Evolutionary conservation across 768 basidiomycete species (phyloP), one percentile per base, ranked within the genome.

Genomic region (Leccinum incarnatum): DNA sequence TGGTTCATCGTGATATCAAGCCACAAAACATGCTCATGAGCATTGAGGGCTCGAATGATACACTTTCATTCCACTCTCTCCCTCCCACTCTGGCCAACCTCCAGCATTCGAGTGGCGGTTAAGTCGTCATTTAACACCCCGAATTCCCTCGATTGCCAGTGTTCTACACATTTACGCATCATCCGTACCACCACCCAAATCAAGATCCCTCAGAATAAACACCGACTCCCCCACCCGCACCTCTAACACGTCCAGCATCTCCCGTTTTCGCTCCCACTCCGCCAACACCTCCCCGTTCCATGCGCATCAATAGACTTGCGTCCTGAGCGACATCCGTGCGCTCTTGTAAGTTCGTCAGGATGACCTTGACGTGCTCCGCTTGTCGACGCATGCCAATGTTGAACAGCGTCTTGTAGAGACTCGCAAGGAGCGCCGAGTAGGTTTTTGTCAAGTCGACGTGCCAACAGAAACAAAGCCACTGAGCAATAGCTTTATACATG

Each of bases 371-470:
- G 37, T 79, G 75, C 69, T 98, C 95, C 6, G 86, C 82, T 60
- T 84, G 81, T 60, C 87, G 81, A 50, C 95, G 83, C 65, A 81
- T 79, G 29, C 84, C 78, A 61, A 97, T 86, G 71, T 99, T 98
- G 70, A 83, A 93, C 55, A 98, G 69, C 0, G 91, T 93, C 75
- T 98, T 96, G 80, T 95, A 30, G 1, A 30, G 29, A 10, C 29
- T 84, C 30, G 83, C 83, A 14, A 96, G 76, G 21, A 97, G 79
- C 12, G 87, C 79, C 19, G 89, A 84, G 67, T 90, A 93, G 11
- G 91, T 90, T 69, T 94, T 91, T 34, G 82, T 77, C 9, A 92
- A 79, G 75, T 98, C 93, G 53, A 97, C 91, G 71, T 89, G 88
- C 96, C 95, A 97, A 56, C 64, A 67, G 47, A 34, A 14, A 19